These are phyloP conservation scores for Boletus insuetus DNA, from an alignment of 768 basidiomycete species.

Conservation along the genomic window DNA sequence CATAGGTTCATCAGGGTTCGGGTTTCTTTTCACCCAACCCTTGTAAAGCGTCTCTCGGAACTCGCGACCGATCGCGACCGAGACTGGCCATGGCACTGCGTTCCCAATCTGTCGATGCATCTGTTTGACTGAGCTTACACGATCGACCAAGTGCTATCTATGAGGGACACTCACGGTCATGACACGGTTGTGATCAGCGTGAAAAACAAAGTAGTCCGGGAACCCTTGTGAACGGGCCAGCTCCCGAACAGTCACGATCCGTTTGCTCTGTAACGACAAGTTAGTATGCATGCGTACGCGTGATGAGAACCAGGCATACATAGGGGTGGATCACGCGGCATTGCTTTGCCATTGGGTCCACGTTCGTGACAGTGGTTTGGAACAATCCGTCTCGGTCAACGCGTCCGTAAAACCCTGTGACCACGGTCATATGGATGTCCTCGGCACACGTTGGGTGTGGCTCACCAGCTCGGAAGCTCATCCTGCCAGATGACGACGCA, in stretches of 20 bases:
- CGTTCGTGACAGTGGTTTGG: slow-evolving; percentile 74
- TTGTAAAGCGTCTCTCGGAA: slow-evolving; percentile 51
- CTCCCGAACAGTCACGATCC: slow-evolving; percentile 74
- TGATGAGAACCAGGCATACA: slow-evolving; percentile 36
- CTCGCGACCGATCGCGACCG: slow-evolving; percentile 61
- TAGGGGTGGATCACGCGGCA: slow-evolving; percentile 64
- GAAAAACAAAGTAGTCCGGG: slow-evolving; percentile 69
- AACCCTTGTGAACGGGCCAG: slow-evolving; percentile 81
- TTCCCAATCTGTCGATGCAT: slow-evolving; percentile 83
- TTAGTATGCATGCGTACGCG: not conserved
- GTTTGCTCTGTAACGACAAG: slow-evolving; percentile 47
- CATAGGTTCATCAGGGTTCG: slow-evolving; percentile 14
- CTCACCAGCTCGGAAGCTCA: slow-evolving; percentile 51
- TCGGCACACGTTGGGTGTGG: not conserved
- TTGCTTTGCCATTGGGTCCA: slow-evolving; percentile 79
- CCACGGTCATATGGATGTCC: not conserved
- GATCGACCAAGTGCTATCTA: not conserved
- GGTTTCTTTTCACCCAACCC: slow-evolving; percentile 43
- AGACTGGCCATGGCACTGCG: slow-evolving; percentile 69
- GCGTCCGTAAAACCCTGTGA: slow-evolving; percentile 56
- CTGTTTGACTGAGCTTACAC: slow-evolving; percentile 33
- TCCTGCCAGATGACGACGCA: slow-evolving; percentile 50
- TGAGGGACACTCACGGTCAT: slow-evolving; percentile 49
- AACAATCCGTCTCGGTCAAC: slow-evolving; percentile 56
- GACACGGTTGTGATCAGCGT: slow-evolving; percentile 49